Percentiles rank a stretch among this genome's conserved stretches.
These are phyloP conservation scores for Trichoderma sp. DNA, from an alignment of 2,329 filamentous ascomycete genomes.

Conservation along the genomic window DNA sequence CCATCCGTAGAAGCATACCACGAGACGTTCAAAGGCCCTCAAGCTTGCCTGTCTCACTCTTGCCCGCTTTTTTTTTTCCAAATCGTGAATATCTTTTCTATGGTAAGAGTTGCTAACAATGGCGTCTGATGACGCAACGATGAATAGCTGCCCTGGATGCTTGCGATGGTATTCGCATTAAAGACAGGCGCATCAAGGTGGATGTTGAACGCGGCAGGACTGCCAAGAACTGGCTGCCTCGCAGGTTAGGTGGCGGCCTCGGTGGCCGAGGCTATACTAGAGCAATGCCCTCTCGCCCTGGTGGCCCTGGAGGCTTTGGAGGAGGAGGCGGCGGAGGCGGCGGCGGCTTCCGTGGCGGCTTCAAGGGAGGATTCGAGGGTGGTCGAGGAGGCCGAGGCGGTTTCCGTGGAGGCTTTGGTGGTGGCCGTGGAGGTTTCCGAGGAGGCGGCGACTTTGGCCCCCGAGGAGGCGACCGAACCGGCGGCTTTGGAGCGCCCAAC, in stretches of 20 bases:
- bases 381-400: slow-evolving; percentile 53
- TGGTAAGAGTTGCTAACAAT: slow-evolving; percentile 71
- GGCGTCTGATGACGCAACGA: slow-evolving; percentile 58
- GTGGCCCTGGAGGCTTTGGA: slow-evolving; percentile 60
- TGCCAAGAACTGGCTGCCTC: slow-evolving; percentile 89
- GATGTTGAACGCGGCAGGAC: slow-evolving; percentile 96
- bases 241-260: slow-evolving; percentile 86
- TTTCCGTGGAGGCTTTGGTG: slow-evolving; percentile 47
- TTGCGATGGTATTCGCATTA: slow-evolving; percentile 87
- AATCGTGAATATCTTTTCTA: slow-evolving; percentile 25
- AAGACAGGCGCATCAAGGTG: slow-evolving; percentile 86
- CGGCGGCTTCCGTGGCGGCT: slow-evolving; percentile 47
- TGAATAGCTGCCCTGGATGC: slow-evolving; percentile 83
- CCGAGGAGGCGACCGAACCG: slow-evolving; percentile 44
- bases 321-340: slow-evolving; percentile 46
- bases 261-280: slow-evolving; percentile 94
- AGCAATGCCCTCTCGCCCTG: slow-evolving; percentile 69
- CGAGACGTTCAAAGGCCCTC: slow-evolving; percentile 54
- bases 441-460: slow-evolving; percentile 45
- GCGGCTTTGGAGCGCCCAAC: slow-evolving; percentile 54
- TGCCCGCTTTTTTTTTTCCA: slow-evolving; percentile 31
- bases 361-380: slow-evolving; percentile 48
- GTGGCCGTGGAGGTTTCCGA: slow-evolving; percentile 30
- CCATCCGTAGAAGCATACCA: slow-evolving; percentile 42
- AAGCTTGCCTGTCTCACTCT: slow-evolving; percentile 54